Evolutionary conservation across 805 yeast genomes (phyloP).

Genomic region (Cyberlindnera meyerae): DNA sequence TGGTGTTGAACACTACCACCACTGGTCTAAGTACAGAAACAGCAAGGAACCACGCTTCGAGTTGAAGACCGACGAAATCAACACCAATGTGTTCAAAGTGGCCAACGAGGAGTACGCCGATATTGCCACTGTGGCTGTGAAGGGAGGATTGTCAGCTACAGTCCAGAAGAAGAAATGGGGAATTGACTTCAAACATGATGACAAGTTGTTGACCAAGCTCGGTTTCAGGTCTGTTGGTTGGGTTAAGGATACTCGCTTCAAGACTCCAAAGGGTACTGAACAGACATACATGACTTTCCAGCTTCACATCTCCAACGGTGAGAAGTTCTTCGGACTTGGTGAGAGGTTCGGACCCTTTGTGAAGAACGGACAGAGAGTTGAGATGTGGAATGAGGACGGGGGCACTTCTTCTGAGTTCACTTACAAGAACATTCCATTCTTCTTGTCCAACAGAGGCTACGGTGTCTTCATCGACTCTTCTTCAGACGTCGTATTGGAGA

Average conservation of each 20-base stretch:
- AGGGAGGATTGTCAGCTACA: conserved; percentile 10
- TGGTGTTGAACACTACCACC: conserved; percentile 22
- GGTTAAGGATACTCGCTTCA: conserved; percentile 17
- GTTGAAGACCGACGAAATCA: conserved; percentile 5
- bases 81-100: conserved; percentile 6
- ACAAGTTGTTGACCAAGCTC: conserved; percentile 17
- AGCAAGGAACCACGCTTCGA: conserved; percentile 18
- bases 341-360: conserved; percentile 24
- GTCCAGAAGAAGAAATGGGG: conserved; percentile 17
- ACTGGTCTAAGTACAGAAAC: conserved; percentile 16
- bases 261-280: conserved; percentile 7
- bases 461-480: conserved; percentile 22
- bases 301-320: conserved; percentile 21
- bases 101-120: conserved; percentile 3
- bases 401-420: conserved; percentile 23
- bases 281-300: conserved; percentile 17
- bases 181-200: conserved; percentile 15
- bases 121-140: conserved; percentile 8
- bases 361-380: conserved; percentile 23
- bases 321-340: conserved; percentile 22
- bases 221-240: conserved; percentile 24
- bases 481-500: conserved; percentile 17
- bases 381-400: conserved; percentile 24
- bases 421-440: conserved; percentile 22
- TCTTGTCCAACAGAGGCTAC: conserved; percentile 20